Evolutionary conservation across 2,329 filamentous ascomycete genomes (phyloP), one percentile per base, ranked within the genome.

Genomic region (Beauveria bassiana): DNA sequence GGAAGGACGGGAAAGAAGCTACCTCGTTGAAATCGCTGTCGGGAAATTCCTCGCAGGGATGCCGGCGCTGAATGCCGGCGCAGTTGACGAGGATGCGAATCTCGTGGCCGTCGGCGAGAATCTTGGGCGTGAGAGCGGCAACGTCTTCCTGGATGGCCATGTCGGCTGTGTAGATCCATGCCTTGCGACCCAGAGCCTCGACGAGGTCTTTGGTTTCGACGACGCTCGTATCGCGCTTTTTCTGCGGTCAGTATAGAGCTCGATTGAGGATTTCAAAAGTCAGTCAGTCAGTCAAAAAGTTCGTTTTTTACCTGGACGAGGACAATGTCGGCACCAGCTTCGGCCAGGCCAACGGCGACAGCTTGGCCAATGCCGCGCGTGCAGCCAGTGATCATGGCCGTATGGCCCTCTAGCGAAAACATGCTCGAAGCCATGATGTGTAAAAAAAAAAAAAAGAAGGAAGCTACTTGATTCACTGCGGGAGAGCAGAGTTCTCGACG

Each of bases 41-140:
- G 0, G 90, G 90, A 70, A 96, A 96, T 63, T 82, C 74, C 68
- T 91, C 85, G 49, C 87, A 86, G 0, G 89, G 85, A 73, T 95
- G 89, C 16, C 91, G 82, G 64, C 86, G 82, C 74, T 96, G 92
- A 70, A 96, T 93, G 28, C 92, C 92, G 20, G 89, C 92, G 75
- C 90, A 93, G 77, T 93, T 96, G 68, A 96, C 77, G 8, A 96
- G 83, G 69, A 96, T 90, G 70, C 90, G 83, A 65, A 96, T 84
- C 70, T 84, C 70, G 71, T 86, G 80, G 54, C 82, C 82, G 69
- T 86, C 84, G 47, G 78, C 75, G n/a, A 90, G 77, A 61, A 92
- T 73, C 22, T 76, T 75, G 26, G 86, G 83, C 1, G 85, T 76
- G 2, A 93, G 79, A 0, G 75, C 73, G n/a, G 80, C 75, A 60